Base-by-base conservation (phyloP, 2,329 filamentous ascomycete species). In the Penicillium italicum region DNA sequence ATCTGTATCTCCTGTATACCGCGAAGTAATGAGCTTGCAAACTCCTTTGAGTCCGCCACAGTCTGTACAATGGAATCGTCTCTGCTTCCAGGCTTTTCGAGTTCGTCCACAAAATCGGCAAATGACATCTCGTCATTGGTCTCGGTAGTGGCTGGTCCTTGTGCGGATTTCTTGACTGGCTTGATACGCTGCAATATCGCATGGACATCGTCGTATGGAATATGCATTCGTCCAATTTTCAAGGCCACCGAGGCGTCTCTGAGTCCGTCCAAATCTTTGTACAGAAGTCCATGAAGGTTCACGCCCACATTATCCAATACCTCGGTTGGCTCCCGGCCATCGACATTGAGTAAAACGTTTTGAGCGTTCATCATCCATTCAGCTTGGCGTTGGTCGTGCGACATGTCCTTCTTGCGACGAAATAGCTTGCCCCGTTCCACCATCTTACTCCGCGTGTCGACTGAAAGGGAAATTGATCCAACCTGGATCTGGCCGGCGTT, bases 1-100 rank as follows among this genome's bases (percentile, higher is more conserved):
- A 99, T 90, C 72, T 99, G 94, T 12, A 99, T 89, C 72, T 99
- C 94, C 70, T 97, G 95, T 62, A 99, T 91, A 49, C 94, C 94
- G 42, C 90, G 85, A 47, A 99, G 78, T 40, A 97, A 87, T 1
- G 94, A 97, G 70, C 89, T 90, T 53, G 92, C 82, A 69, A 99
- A 94, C 60, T 96, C 91, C 66, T 92, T 93, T 0, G 91, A 96
- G 68, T 97, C 92, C 0, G 92, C 92, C 0, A 97, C 89, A 0
- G 89, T 88, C 70, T 90, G 88, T 53, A 92, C 86, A 54, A 96
- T 81, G 30, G 84, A 81, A 52, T 90, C 85, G 61, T 84, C 82
- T 58, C 74, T 80, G 63, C 78, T 89, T n/a, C 85, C 86, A 9
- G 88, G 85, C 31, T 82, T 78, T 33, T 88, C 86, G 20, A 89